Evolutionary conservation across 2,329 filamentous ascomycete genomes (phyloP).

Genomic region (Fusarium newnesense): DNA sequence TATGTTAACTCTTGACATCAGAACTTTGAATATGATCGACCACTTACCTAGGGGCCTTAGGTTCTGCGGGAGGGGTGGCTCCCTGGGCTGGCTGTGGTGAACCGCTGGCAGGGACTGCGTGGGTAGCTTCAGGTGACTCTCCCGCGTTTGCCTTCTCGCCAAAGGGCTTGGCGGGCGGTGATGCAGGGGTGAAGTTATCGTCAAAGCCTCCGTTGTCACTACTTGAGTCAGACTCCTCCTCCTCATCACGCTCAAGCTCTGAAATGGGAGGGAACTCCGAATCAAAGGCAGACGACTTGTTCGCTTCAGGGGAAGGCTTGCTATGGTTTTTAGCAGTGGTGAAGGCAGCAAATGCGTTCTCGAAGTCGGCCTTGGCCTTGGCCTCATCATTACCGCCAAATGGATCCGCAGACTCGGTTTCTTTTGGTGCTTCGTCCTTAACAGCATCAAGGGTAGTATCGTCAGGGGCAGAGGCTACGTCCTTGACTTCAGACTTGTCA

Average conservation of each 20-base stretch:
- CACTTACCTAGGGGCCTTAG: constrained; percentile 43
- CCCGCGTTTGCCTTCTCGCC: constrained; percentile 32
- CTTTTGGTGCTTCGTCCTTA: constrained; percentile 35
- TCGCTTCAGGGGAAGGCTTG: constrained; percentile 53
- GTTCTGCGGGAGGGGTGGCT: constrained; percentile 28
- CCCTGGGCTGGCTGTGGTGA: constrained; percentile 43
- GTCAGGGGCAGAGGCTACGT: constrained; percentile 48
- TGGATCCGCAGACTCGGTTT: constrained; percentile 54
- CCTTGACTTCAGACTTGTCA: constrained; percentile 46
- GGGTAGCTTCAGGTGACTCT: constrained; percentile 18
- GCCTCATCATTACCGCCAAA: constrained; percentile 64
- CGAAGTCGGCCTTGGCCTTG: constrained; percentile 83
- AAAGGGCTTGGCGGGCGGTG: constrained; percentile 53
- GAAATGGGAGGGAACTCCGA: constrained; percentile 93
- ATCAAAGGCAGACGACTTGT: constrained; percentile 66
- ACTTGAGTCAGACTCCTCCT: constrained; percentile 80
- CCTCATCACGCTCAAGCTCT: constrained; percentile 78
- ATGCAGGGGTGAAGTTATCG: constrained; percentile 85
- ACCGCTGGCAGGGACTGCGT: constrained; percentile 8
- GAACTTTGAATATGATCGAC: not conserved
- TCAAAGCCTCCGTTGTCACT: constrained; percentile 88
- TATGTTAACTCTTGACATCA: constrained; percentile 13
- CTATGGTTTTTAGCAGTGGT: constrained; percentile 62
- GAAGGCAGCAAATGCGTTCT: constrained; percentile 85
- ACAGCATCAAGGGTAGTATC: constrained; percentile 31